phyloP scores from a whole-genome alignment of 1,284 basidiomycete species.

The Tylopilus sp. region DNA sequence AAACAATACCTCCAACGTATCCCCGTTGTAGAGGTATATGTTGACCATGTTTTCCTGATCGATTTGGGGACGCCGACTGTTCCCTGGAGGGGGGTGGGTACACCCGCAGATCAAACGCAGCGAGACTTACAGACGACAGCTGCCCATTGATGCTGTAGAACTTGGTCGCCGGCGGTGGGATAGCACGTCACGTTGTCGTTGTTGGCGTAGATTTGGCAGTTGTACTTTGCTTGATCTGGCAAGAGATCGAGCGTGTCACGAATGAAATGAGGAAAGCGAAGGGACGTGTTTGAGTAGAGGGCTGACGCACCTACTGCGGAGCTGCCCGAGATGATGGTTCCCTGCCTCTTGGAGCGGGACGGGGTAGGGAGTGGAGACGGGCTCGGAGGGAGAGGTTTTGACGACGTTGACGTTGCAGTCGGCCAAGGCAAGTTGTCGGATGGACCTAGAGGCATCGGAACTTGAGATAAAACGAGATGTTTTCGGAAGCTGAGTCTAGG shows the following conservation, averaged over 20 bases:
- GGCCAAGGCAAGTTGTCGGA: constrained; percentile 38
- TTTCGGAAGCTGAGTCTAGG: constrained; percentile 20
- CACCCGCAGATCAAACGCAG: constrained; percentile 5
- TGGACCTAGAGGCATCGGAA: constrained; percentile 32
- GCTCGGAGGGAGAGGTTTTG: constrained; percentile 17
- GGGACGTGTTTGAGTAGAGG: constrained; percentile 10
- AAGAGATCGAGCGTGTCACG: constrained; percentile 9
- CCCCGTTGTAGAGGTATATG: constrained; percentile 66
- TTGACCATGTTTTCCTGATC: constrained; percentile 49
- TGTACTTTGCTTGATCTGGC: constrained; percentile 32
- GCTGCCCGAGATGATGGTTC: constrained; percentile 37
- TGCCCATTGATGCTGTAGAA: constrained; percentile 66
- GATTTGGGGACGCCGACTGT: constrained; percentile 44
- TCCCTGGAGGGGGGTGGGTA: constrained; percentile 42
- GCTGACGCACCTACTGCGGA: constrained; percentile 40
- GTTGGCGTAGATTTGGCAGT: constrained; percentile 42
- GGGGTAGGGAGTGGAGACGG: constrained; percentile 15
- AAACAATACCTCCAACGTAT: constrained; percentile 49
- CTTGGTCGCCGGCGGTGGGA: constrained; percentile 46
- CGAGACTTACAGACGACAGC: constrained; percentile 65
- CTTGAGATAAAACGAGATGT: constrained; percentile 25
- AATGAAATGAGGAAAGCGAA: constrained; percentile 10
- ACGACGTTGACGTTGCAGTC: constrained; percentile 33
- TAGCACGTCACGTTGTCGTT: constrained; percentile 71
- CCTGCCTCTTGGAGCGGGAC: constrained; percentile 21